Conservation (phyloP, 2,329 filamentous ascomycete species). For the Xylariaceae sp. region DNA sequence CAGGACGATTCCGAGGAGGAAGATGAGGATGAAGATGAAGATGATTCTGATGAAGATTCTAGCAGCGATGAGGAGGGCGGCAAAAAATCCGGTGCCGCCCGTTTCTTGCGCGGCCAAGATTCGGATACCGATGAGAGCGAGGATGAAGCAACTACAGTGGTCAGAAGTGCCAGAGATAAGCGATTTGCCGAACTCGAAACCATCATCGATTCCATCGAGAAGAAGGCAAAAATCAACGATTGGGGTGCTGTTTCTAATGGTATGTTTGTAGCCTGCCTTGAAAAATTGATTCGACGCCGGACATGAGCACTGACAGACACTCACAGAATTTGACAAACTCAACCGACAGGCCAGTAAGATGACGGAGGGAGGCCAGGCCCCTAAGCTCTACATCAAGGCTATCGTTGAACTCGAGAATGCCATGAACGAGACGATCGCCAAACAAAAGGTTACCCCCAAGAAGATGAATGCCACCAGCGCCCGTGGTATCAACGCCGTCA, state of each 20-base stretch:
- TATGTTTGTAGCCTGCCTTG: conserved; percentile 39
- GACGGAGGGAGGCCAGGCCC: conserved; percentile 69
- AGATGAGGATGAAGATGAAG: conserved; percentile 46
- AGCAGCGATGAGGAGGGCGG: conserved; percentile 61
- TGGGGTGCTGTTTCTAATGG: conserved; percentile 90
- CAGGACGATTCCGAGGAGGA: conserved; percentile 50
- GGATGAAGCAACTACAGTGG: conserved; percentile 77
- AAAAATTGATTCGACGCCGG: too few relatives aligned
- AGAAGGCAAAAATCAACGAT: conserved; percentile 95
- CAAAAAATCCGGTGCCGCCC: conserved; percentile 66
- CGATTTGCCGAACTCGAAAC: conserved; percentile 88
- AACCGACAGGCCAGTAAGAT: conserved; percentile 82
- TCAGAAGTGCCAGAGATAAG: conserved; percentile 99
- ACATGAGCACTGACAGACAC: neutral
- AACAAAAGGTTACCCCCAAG: conserved; percentile 93
- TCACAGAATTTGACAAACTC: conserved; percentile 85
- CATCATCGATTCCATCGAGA: conserved; percentile 88
- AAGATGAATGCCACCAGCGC: conserved; percentile 98
- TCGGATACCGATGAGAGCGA: conserved; percentile 83
- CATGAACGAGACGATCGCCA: conserved; percentile 88
- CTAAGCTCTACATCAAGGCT: conserved; percentile 89
- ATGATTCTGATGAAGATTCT: conserved; percentile 49
- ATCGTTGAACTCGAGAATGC: conserved; percentile 91
- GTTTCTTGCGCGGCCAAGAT: conserved; percentile 75
- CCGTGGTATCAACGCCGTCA: conserved; percentile 91